These are phyloP conservation scores for Bullera alba DNA, from an alignment of 768 basidiomycete genomes.

Conservation along the genomic window DNA sequence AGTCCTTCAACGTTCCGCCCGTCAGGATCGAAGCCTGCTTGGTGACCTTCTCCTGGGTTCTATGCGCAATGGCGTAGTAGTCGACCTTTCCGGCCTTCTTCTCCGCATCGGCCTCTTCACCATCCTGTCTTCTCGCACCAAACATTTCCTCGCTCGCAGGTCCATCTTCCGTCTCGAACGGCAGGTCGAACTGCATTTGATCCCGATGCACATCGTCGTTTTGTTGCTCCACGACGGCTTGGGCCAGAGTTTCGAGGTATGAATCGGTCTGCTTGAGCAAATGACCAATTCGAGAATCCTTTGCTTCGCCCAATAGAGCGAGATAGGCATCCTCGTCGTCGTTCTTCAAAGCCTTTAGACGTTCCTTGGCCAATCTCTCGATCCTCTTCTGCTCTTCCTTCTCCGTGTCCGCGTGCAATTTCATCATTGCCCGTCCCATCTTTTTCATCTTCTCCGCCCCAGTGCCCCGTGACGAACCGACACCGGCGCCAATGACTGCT, in stretches of 20 bases:
- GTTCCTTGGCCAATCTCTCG: conserved; percentile 91
- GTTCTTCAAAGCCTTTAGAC: conserved; percentile 91
- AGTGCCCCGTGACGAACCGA: conserved; percentile 51
- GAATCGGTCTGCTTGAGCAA: conserved; percentile 85
- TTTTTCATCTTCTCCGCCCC: conserved; percentile 57
- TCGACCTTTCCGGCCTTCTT: conserved; percentile 72
- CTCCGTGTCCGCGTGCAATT: conserved; percentile 82
- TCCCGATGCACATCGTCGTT: conserved; percentile 54
- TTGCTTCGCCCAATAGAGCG: conserved; percentile 97
- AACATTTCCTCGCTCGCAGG: conserved; percentile 82
- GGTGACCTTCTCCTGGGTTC: conserved; percentile 75
- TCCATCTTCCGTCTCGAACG: conserved; percentile 60
- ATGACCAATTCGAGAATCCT: conserved; percentile 97
- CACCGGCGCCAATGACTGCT: conserved; percentile 60
- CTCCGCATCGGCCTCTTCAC: conserved; percentile 53
- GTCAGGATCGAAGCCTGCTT: conserved; percentile 55
- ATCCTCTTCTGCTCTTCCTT: conserved; percentile 97
- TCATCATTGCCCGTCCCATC: conserved; percentile 70
- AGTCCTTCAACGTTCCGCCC: conserved; percentile 88
- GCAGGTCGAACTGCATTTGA: conserved; percentile 30
- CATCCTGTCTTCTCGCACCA: conserved; percentile 63
- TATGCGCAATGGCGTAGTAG: conserved; percentile 93
- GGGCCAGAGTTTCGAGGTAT: conserved; percentile 89
- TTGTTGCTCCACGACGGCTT: conserved; percentile 89
- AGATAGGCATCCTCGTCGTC: conserved; percentile 99